Base-by-base conservation (phyloP, 495 filamentous ascomycete genomes). In the Aspergillus ellipticus region DNA sequence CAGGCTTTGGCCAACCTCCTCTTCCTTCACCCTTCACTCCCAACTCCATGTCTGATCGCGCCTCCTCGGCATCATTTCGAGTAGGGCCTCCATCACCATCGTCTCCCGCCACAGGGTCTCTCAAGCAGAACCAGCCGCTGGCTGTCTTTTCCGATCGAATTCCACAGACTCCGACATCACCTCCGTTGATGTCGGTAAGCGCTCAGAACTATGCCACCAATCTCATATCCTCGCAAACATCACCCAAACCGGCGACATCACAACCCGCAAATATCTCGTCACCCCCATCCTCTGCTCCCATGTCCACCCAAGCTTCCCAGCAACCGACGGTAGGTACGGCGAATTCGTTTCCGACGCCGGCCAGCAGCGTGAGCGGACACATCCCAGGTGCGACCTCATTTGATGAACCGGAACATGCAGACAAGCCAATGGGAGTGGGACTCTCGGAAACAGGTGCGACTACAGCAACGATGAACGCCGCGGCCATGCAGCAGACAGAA, bases 121-220 rank as follows among this genome's bases (percentile, higher is more conserved):
- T 68, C 20, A 79, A 79, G 66, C 74, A 71, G 64, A 73, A 54
- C 54, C 60, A 33, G 42, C 60, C 58, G 53, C 62, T 65, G n/a
- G 60, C 51, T 37, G 52, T 63, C 35, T 64, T 63, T 16, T 69
- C 67, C 66, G 70, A 75, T 55, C 68, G 70, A 39, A 69, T 68
- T 37, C 76, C 74, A 42, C 74, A 74, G 63, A 72, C 75, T 35
- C 75, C 74, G 63, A 71, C 68, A 69, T 77, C 76, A 24, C 74
- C 76, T 75, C 71, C 74, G 74, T 79, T 77, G 74, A 79, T 79
- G 76, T 77, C 74, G 71, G 74, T 78, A 66, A 73, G 71, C 66
- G 70, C 76, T 68, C 68, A 67, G 60, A 76, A 68, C 59, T 69
- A 79, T 79, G 76, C 69, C 71, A 68, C 69, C 66, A 69, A 69